Base-by-base conservation (phyloP, 2,329 filamentous ascomycete genomes). In the Berkeleyomyces rouxiae region DNA sequence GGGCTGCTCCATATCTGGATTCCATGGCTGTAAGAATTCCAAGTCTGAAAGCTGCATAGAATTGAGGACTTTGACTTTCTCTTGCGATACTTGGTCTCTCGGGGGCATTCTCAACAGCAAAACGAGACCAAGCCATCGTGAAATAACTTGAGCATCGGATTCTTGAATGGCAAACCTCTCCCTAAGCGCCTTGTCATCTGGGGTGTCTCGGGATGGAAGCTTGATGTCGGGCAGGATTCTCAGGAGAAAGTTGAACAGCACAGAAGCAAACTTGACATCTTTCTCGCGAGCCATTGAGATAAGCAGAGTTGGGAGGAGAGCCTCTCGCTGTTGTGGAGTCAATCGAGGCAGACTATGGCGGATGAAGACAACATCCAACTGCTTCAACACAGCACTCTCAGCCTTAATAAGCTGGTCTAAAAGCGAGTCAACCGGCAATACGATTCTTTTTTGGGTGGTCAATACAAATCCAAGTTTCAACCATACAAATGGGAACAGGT, bases 341-440 rank as follows among this genome's bases (percentile, higher is more conserved):
- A 81, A 71, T 2, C 79, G 76, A 49, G 75, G 72, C 37, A 82
- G 69, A 49, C 92, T 93, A 70, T 95, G 89, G 69, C 95, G 88
- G 44, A 96, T 87, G 70, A 95, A 96, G 16, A 87, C 79, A 47
- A 97, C 76, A 73, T 97, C 91, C 68, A 96, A 87, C 70, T 95
- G 88, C 66, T 89, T 86, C 67, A 99, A 83, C 44, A 96, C 78
- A 0, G 85, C 77, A 10, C 85, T 86, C 46, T 83, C 78, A 44
- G 82, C 83, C 31, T 88, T 70, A 72, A 95, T 95, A 78, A 95
- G 96, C 72, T 97, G 93, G 68, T 90, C 86, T 62, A 97, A 73
- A 16, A 99, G 78, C 13, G 85, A 83, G n/a, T 83, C 81, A 10
- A 97, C 90, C 0, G 93, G 93, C 4, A 99, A 77, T 61, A 91